Percentiles rank a stretch among this genome's conserved stretches.
Conservation (phyloP, 306 rosid species). For the Vigna reflexopilosa region DNA sequence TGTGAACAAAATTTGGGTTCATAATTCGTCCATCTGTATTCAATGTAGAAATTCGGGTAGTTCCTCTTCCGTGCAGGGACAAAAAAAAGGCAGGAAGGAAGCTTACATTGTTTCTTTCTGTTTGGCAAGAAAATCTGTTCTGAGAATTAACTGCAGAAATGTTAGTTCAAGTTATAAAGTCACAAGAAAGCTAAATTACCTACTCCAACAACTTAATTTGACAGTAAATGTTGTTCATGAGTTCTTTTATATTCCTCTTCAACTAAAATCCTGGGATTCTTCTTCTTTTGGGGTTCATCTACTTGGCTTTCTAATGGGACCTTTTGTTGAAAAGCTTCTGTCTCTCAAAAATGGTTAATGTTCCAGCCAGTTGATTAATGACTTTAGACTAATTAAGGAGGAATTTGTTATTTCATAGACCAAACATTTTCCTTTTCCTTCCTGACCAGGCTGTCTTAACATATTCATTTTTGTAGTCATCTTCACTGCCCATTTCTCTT, state of each 20-base stretch:
- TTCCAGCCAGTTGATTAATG: conserved; percentile 9
- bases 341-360: neutral
- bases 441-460: neutral
- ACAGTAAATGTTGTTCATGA: neutral
- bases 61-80: conserved; percentile 27
- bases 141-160: conserved; percentile 41
- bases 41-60: conserved; percentile 39
- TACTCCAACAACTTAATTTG: conserved; percentile 42
- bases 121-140: conserved; percentile 37
- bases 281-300: neutral
- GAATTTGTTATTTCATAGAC: conserved; percentile 14
- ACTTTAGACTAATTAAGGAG: conserved; percentile 1
- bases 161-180: conserved; percentile 36
- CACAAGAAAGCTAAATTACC: conserved; percentile 35
- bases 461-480: conserved; percentile 11
- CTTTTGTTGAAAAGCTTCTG: conserved; percentile 16
- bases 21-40: conserved; percentile 39
- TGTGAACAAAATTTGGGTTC: conserved; percentile 34
- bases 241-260: conserved; percentile 10
- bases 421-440: conserved; percentile 26
- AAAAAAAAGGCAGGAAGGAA: conserved; percentile 21
- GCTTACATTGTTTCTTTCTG: conserved; percentile 30
- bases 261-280: neutral
- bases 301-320: neutral
- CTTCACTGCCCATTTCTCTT: conserved; percentile 33